These are phyloP conservation scores for Xerocomellus intermedius DNA, from an alignment of 768 basidiomycete genomes.

Conservation along the genomic window DNA sequence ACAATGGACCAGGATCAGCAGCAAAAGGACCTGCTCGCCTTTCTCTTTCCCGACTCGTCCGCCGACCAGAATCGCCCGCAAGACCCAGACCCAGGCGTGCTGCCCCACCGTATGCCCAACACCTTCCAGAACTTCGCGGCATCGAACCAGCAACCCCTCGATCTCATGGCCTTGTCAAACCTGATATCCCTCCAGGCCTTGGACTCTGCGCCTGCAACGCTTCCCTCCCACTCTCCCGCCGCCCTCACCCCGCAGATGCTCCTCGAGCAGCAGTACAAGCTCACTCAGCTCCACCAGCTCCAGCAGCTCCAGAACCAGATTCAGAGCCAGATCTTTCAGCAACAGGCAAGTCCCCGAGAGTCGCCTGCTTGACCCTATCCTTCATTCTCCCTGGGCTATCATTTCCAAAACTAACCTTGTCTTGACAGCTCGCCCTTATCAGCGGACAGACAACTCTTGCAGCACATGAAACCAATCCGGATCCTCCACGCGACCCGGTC, in stretches of 20 bases:
- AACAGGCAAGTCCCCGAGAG: conserved; percentile 75
- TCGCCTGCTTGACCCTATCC: neutral
- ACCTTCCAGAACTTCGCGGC: conserved; percentile 4
- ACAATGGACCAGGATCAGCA: conserved; percentile 21
- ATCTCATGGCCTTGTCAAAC: conserved; percentile 43
- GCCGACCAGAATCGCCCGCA: conserved; percentile 28
- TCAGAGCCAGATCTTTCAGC: conserved; percentile 85
- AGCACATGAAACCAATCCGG: conserved; percentile 35
- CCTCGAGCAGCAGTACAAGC: conserved; percentile 75
- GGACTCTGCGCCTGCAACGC: conserved; percentile 22
- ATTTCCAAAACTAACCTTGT: conserved; percentile 10
- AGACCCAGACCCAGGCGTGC: conserved; percentile 10
- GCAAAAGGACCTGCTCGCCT: conserved; percentile 37
- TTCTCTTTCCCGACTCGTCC: conserved; percentile 33
- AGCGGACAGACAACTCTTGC: conserved; percentile 43
- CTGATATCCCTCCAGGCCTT: conserved; percentile 51
- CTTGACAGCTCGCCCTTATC: conserved; percentile 63
- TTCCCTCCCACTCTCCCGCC: conserved; percentile 16
- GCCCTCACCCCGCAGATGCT: conserved; percentile 47
- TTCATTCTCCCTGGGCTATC: conserved; percentile 5
- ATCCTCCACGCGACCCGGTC: conserved; percentile 36
- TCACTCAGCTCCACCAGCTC: conserved; percentile 73
- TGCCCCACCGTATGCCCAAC: conserved; percentile 18
- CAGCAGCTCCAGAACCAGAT: conserved; percentile 82
- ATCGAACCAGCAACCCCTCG: conserved; percentile 39